Conservation (phyloP, 2,329 filamentous ascomycete genomes). For the Anthostomella pinea region DNA sequence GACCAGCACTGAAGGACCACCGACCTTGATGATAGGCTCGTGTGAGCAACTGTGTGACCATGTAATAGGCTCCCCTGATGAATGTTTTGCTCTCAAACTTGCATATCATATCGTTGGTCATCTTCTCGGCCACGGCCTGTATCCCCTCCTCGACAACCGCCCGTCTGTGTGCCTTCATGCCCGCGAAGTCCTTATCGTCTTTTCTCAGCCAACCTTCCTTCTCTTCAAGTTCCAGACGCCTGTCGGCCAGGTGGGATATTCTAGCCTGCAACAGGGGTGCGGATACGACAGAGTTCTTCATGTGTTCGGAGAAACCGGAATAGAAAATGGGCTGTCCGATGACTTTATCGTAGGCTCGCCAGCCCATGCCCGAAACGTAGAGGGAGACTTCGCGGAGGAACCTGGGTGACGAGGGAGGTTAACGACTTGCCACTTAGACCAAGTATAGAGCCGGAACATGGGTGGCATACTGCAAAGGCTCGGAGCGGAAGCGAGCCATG, state of each 20-base stretch:
- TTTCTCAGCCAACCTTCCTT: constrained; percentile 65
- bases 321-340: constrained; percentile 95
- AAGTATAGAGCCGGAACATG: background rate
- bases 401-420: constrained; percentile 42
- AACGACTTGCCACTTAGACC: background rate
- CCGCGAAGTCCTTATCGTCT: constrained; percentile 51
- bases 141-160: constrained; percentile 70
- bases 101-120: constrained; percentile 96
- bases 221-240: constrained; percentile 72
- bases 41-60: constrained; percentile 82
- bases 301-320: constrained; percentile 83
- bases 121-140: constrained; percentile 76
- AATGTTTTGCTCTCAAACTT: constrained; percentile 96
- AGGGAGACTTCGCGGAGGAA: constrained; percentile 92
- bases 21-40: constrained; percentile 85
- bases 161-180: constrained; percentile 53
- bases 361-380: constrained; percentile 89
- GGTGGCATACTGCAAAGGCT: constrained; percentile 52
- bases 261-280: constrained; percentile 72
- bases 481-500: constrained; percentile 80
- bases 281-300: constrained; percentile 74
- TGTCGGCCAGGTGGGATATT: constrained; percentile 73
- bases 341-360: constrained; percentile 88
- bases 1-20: constrained; percentile 6
- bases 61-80: constrained; percentile 87